Base-by-base conservation (phyloP, 345 rosid genomes). In the Noccaea caerulescens region DNA sequence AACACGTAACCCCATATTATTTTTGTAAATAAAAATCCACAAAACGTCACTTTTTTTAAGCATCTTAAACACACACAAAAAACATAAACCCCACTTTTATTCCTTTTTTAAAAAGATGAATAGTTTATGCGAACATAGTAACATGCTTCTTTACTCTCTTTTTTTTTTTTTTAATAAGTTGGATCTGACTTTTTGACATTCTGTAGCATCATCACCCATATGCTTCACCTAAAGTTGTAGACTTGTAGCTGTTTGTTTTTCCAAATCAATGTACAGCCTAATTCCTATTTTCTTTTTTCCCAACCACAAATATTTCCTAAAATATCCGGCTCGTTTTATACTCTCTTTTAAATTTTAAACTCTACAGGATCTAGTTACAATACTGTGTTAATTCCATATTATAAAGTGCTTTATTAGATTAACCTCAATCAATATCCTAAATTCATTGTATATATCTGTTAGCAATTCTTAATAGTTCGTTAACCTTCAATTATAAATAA, bases 141-240 rank as follows among this genome's bases (percentile, higher is more conserved):
- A 66, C 72, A 66, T 73, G 72, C 54, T 66, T 44, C 32, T 43
- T 63, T 5, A 58, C 34, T 39, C 38, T 30, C 37, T 45, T 46
- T 25, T 23, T 54, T 5, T n/a, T 27, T 1, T 1, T 10, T 38
- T 45, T n/a, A 16, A n/a, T 7, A 18, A 20, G 38, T 44, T 72
- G 50, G 64, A 63, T 63, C 57, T 55, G 6, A 45, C 57, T 72
- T 54, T 62, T 62, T 72, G 41, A 34, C 63, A 63, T 63, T 54
- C 76, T 36, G 54, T 39, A n/a, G 16, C 50, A 16, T 39, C 44
- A 56, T 30, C 44, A 56, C 18, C 68, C 61, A 71, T 63, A 52
- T 63, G 76, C 55, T 36, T 65, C 66, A 73, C 66, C 66, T 57
- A 73, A 47, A 49, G 53, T 73, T 61, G 25, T 71, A 42, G 62